These are phyloP conservation scores for Chlorella sp. DNA, from an alignment of 139 green algal species.

Conservation along the genomic window DNA sequence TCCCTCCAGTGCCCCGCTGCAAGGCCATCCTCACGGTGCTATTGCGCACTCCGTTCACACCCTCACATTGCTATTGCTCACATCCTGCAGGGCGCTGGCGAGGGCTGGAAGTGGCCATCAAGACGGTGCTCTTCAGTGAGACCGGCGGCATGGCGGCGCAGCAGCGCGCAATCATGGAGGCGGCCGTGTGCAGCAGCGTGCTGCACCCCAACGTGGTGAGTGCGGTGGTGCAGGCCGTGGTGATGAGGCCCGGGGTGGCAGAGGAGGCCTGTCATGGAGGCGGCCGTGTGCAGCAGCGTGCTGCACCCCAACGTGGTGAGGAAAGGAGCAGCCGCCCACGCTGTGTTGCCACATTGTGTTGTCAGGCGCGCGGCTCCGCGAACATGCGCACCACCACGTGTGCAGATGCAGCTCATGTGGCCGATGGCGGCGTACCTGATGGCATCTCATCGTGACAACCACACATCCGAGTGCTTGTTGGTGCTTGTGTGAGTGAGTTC, in stretches of 20 bases:
- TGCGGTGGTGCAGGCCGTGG: no score
- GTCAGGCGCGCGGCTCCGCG: no score
- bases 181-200: slow-evolving; percentile 5
- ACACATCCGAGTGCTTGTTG: no score
- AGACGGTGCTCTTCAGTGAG: slow-evolving; percentile 1
- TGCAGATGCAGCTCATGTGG: no score
- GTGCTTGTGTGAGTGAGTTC: no score
- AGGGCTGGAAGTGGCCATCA: slow-evolving; percentile 2
- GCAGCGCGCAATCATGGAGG: slow-evolving; percentile 16
- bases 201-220: slow-evolving; percentile 20
- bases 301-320: slow-evolving; percentile 20
- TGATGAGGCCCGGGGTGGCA: neutral
- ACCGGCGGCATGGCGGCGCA: neutral
- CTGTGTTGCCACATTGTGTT: no score
- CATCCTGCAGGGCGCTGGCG: neutral
- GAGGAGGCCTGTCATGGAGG: slow-evolving; percentile 13
- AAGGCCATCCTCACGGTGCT: neutral
- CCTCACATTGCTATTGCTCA: neutral
- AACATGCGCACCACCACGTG: no score
- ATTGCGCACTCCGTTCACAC: neutral
- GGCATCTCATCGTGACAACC: no score
- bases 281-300: slow-evolving; percentile 5
- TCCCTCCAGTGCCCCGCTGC: no score
- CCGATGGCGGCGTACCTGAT: no score
- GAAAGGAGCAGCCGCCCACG: no score